Conservation (phyloP, 305 asterid genomes). For the Coffea humblotiana region DNA sequence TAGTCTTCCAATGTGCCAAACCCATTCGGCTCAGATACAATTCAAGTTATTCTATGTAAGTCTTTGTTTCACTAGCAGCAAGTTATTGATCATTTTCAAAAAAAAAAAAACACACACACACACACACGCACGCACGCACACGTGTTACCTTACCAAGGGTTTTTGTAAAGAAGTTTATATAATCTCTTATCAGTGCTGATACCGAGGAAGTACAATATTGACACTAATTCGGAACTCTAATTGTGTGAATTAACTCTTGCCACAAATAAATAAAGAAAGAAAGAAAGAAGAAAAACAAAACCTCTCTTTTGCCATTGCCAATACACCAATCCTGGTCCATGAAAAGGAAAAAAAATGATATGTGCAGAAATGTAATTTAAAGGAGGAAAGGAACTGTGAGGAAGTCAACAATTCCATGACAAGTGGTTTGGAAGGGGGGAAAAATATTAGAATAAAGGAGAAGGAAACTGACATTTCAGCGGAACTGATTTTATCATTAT, state of each 20-base stretch:
- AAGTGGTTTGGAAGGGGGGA: conserved; percentile 20
- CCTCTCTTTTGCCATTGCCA: neutral
- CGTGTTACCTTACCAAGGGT: neutral
- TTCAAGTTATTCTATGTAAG: no score
- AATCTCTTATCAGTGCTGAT: neutral
- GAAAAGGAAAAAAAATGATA: conserved; percentile 6
- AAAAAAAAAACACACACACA: no score
- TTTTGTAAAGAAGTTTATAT: neutral
- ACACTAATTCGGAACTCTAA: no score
- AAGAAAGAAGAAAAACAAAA: no score
- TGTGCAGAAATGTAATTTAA: neutral
- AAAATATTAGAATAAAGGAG: neutral
- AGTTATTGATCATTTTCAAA: no score
- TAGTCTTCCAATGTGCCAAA: no score
- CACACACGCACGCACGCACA: no score
- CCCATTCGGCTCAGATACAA: no score
- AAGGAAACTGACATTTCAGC: conserved; percentile 4
- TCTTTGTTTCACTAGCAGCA: no score
- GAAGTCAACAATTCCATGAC: conserved; percentile 37
- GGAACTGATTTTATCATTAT: neutral
- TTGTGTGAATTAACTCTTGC: neutral
- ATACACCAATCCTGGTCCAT: neutral
- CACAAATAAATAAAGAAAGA: neutral
- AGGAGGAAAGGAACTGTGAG: conserved; percentile 22
- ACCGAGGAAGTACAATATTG: no score